phyloP scores from a whole-genome alignment of 768 basidiomycete species.

The Clitopilus hobsonii region DNA sequence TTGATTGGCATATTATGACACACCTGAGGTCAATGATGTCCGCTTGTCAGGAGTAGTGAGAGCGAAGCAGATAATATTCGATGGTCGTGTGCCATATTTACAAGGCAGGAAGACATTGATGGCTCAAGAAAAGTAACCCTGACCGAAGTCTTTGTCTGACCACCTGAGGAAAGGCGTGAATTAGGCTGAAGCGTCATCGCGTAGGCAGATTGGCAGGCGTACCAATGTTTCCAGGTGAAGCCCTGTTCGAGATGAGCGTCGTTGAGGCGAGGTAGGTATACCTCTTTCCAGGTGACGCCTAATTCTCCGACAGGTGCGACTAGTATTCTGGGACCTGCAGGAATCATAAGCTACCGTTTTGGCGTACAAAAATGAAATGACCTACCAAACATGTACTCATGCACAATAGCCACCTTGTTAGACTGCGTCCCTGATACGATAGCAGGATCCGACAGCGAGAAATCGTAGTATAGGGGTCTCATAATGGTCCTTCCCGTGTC shows the following conservation, averaged over 20 bases:
- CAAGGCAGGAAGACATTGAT: no score
- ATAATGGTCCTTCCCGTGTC: constrained; percentile 24
- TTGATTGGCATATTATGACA: no score
- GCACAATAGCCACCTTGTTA: constrained; percentile 24
- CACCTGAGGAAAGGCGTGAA: not conserved
- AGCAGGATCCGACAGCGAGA: constrained; percentile 22
- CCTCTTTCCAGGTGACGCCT: constrained; percentile 21
- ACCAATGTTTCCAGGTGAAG: constrained; percentile 29
- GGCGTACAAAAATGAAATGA: no score
- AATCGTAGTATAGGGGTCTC: constrained; percentile 28
- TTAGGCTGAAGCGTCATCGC: not conserved
- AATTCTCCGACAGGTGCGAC: constrained; percentile 27
- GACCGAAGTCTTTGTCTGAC: not conserved
- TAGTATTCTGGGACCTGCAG: constrained; percentile 23
- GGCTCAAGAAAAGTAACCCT: no score
- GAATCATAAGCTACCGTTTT: not conserved
- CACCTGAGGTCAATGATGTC: no score
- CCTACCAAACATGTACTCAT: constrained; percentile 31
- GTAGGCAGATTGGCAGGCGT: not conserved
- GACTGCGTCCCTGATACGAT: constrained; percentile 18
- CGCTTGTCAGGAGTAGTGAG: no score
- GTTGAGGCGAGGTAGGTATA: constrained; percentile 22
- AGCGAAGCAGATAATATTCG: no score
- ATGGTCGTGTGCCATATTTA: no score
- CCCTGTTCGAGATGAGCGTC: constrained; percentile 7